A percentile compares a stretch with the other conserved stretches of the same genome.
Evolutionary conservation across 1,284 basidiomycete species (phyloP).

Genomic region (Ganoderma lingzhi): DNA sequence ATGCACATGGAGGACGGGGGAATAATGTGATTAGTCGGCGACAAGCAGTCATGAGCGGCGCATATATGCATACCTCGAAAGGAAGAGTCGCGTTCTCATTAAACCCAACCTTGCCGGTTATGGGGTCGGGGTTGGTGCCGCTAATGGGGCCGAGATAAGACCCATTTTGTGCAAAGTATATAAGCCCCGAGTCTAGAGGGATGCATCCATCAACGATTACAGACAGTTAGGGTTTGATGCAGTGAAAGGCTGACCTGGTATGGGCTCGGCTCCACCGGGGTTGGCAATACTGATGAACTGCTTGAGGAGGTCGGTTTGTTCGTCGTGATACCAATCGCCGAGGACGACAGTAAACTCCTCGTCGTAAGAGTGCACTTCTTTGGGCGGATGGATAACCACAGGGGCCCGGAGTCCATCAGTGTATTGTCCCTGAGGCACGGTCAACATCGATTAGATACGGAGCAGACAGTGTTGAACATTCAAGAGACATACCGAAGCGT

Average conservation of each 20-base stretch:
- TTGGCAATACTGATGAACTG: constrained; percentile 81
- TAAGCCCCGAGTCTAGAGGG: constrained; percentile 73
- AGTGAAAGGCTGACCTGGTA: constrained; percentile 64
- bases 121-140: constrained; percentile 54
- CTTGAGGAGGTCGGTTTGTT: constrained; percentile 71
- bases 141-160: constrained; percentile 71
- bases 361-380: constrained; percentile 80
- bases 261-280: constrained; percentile 87
- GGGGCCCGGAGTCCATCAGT: constrained; percentile 87
- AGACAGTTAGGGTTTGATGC: neutral
- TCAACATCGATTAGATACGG: constrained; percentile 17
- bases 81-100: constrained; percentile 89
- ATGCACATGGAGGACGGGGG: too few relatives aligned
- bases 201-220: neutral
- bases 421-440: constrained; percentile 74
- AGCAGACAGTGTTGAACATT: neutral
- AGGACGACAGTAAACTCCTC: constrained; percentile 91
- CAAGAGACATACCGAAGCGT: constrained; percentile 55
- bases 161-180: constrained; percentile 86
- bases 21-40: neutral
- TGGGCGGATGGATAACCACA: constrained; percentile 74
- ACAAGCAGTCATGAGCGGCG: neutral
- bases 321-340: constrained; percentile 68
- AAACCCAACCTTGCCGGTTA: constrained; percentile 72
- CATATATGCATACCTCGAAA: constrained; percentile 57